Conservation (phyloP, 1,284 basidiomycete species). For the Takashimella koratensis region DNA sequence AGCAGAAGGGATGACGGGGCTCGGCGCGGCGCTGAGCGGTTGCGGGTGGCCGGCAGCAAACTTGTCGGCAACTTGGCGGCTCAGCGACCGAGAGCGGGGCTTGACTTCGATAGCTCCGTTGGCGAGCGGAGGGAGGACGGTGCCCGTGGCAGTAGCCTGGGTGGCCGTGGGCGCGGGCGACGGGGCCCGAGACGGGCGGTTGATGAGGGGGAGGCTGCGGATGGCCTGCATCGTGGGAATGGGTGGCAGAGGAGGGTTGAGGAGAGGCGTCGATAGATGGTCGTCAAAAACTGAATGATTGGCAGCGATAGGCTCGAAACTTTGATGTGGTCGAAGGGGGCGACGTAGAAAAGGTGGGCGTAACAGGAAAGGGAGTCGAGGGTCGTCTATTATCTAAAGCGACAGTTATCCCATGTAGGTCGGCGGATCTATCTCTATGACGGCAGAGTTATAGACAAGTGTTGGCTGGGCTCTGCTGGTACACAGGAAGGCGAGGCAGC, state of each 20-base stretch:
- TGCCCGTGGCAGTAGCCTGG: constrained; percentile 24
- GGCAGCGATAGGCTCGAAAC: constrained; percentile 2
- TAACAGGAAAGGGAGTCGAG: too few relatives aligned
- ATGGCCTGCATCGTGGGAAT: constrained; percentile 44
- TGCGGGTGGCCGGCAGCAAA: constrained; percentile 12
- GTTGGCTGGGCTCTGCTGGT: too few relatives aligned
- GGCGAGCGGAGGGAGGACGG: constrained; percentile 15
- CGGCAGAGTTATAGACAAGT: too few relatives aligned
- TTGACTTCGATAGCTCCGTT: constrained; percentile 9
- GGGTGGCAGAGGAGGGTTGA: constrained; percentile 1
- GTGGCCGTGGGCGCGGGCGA: constrained; percentile 42
- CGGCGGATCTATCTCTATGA: too few relatives aligned
- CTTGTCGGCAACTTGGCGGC: constrained; percentile 32
- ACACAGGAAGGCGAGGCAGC: too few relatives aligned
- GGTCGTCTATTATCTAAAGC: too few relatives aligned
- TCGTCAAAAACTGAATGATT: not conserved
- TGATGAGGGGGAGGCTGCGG: constrained; percentile 48
- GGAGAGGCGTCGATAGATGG: too few relatives aligned
- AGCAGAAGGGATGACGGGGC: constrained; percentile 20
- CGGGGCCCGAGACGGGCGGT: constrained; percentile 46
- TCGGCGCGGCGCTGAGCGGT: not conserved
- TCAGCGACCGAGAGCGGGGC: constrained; percentile 29
- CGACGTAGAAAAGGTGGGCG: too few relatives aligned
- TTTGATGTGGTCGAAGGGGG: not conserved
- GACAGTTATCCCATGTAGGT: constrained; percentile 27